Percentiles rank a stretch among this genome's conserved stretches.
These are phyloP conservation scores for Botrytis galanthina DNA, from an alignment of 2,329 filamentous ascomycete species.

Conservation along the genomic window DNA sequence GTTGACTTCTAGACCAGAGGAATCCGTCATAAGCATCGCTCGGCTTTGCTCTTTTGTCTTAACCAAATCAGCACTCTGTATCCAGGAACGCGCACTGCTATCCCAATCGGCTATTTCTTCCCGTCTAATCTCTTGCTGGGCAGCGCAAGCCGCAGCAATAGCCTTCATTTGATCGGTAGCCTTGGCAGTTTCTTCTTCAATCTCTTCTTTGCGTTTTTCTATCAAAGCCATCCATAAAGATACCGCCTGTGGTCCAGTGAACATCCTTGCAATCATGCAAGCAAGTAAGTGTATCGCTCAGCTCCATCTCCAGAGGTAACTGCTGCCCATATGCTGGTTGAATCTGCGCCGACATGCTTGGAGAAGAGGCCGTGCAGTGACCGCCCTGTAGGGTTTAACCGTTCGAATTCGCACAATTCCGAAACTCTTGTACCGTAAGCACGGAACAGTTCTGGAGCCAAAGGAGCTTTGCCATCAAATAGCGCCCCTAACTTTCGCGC, in stretches of 20 bases:
- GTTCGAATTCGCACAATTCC: constrained; percentile 21
- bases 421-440: constrained; percentile 28
- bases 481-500: constrained; percentile 44
- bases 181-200: neutral
- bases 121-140: constrained; percentile 29
- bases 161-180: constrained; percentile 3
- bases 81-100: constrained; percentile 38
- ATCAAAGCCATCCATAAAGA: constrained; percentile 36
- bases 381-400: constrained; percentile 9
- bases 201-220: constrained; percentile 35
- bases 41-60: constrained; percentile 32
- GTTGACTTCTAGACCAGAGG: constrained; percentile 28
- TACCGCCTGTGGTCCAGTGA: constrained; percentile 33
- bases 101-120: constrained; percentile 38
- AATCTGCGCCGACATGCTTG: constrained; percentile 33
- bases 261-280: constrained; percentile 42
- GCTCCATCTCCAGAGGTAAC: constrained; percentile 36
- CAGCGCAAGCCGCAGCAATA: constrained; percentile 13
- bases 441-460: constrained; percentile 26
- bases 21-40: constrained; percentile 32
- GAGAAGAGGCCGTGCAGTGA: constrained; percentile 28
- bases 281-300: constrained; percentile 36
- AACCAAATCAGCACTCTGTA: constrained; percentile 35
- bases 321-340: constrained; percentile 38
- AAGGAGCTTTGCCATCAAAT: constrained; percentile 40